Evolutionary conservation across 441 rosid species (phyloP), one percentile per base, ranked within the genome.

Genomic region (Theobroma grandiflorum): DNA sequence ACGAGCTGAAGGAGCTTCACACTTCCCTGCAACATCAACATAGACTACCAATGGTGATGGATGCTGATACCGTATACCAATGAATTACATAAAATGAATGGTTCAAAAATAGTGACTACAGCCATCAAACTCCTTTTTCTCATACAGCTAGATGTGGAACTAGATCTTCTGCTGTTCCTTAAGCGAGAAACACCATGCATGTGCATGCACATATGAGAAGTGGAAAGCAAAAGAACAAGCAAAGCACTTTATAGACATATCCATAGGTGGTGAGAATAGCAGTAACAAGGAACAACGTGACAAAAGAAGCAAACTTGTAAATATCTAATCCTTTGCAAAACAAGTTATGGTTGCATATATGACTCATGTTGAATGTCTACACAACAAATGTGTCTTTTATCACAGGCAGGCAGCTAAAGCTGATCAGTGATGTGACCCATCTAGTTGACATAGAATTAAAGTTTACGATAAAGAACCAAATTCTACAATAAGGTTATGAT

Each of bases 1-100:
- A 95, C 90, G 57, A 97, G 88, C 74, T 91, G 77, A 70, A 97
- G 94, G 45, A 97, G 97, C 83, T 91, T 93, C 91, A 92, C 98
- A 84, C 99, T 95, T 85, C 98, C 98, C 98, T 92, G 78, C 20
- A 76, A 65, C 12, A 49, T 69, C 53, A 78, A 59, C 55, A 79
- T n/a, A 77, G 50, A 64, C 42, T 83, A 65, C 15, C 11, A 31
- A n/a, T 1, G 18, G 75, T 74, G 49, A 66, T 6, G 12, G 5
- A 22, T n/a, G 31, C 6, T 22, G 38, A 33, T 71, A 76, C 57
- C 3, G 12, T 40, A 11, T 75, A 49, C 26, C 62, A 42, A 82
- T 49, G 69, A 50, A 63, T 3, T 0, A 59, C 7, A 57, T 38
- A 43, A 50, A 20, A 3, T 59, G 6, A 72, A 71, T 20, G 15